Conservation (phyloP, 768 basidiomycete genomes). For the Termitomyces sp. region DNA sequence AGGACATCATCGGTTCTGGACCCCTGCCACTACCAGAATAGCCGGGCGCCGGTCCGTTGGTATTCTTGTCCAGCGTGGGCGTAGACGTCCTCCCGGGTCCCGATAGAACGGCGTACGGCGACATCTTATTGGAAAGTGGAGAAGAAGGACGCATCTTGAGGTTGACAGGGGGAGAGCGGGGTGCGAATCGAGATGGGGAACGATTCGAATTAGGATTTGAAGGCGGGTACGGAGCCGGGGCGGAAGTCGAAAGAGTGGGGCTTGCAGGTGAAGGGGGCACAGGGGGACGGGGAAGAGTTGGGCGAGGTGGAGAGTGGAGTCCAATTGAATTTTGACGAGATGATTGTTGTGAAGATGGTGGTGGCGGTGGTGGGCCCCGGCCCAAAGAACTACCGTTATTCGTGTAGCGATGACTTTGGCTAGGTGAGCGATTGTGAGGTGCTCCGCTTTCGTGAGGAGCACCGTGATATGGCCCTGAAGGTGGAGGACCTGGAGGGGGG, state of each 20-base stretch:
- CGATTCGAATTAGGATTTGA: constrained; percentile 15
- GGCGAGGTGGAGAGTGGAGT: constrained; percentile 34
- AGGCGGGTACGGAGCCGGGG: constrained; percentile 12
- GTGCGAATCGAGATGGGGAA: constrained; percentile 26
- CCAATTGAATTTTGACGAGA: constrained; percentile 26
- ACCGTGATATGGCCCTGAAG: constrained; percentile 21
- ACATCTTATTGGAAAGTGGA: constrained; percentile 21
- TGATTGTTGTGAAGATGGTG: constrained; percentile 16
- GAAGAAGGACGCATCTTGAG: constrained; percentile 31
- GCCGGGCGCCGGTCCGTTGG: constrained; percentile 10
- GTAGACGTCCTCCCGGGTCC: constrained; percentile 21
- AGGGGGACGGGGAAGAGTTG: constrained; percentile 16
- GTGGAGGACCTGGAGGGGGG: constrained; percentile 20
- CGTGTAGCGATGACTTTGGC: constrained; percentile 39
- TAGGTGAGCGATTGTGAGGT: constrained; percentile 33
- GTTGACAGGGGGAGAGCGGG: constrained; percentile 25
- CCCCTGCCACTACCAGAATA: constrained; percentile 24
- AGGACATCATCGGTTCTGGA: constrained; percentile 27
- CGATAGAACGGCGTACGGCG: constrained; percentile 16
- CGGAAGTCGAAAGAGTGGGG: constrained; percentile 9
- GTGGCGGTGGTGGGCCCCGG: constrained; percentile 19
- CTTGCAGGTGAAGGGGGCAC: constrained; percentile 23
- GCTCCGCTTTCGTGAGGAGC: constrained; percentile 13
- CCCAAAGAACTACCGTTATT: constrained; percentile 17
- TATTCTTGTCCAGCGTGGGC: constrained; percentile 21